Evolutionary conservation across 2,329 filamentous ascomycete genomes (phyloP).

Genomic region (Diplodia seriata): DNA sequence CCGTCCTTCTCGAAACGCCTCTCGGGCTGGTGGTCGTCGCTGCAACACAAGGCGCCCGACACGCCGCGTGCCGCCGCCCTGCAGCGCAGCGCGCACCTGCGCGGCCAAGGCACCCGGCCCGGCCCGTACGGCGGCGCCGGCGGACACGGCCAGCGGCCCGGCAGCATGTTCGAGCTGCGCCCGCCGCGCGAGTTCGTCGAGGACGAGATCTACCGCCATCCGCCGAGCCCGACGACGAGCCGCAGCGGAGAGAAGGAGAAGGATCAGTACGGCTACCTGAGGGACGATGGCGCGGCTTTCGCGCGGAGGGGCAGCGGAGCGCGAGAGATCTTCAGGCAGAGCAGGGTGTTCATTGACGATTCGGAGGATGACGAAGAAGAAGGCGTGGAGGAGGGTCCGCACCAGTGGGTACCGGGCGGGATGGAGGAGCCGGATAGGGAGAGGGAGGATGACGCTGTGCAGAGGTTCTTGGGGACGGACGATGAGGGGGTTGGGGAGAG

Average conservation of each 20-base stretch:
- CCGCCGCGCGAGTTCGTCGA: slow-evolving; percentile 38
- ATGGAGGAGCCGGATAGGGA: slow-evolving; percentile 8
- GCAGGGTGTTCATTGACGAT: slow-evolving; percentile 57
- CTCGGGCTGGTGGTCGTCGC: slow-evolving; percentile 47
- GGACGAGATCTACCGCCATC: slow-evolving; percentile 35
- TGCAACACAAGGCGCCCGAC: slow-evolving; percentile 38
- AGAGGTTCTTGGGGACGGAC: slow-evolving; percentile 22
- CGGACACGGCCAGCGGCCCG: slow-evolving; percentile 43
- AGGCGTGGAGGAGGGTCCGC: not conserved
- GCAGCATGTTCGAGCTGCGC: slow-evolving; percentile 48
- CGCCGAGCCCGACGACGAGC: slow-evolving; percentile 36
- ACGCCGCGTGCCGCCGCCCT: slow-evolving; percentile 13
- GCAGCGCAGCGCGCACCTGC: slow-evolving; percentile 28
- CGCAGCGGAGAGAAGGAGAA: not conserved
- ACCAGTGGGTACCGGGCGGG: not conserved
- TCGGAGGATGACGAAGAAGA: slow-evolving; percentile 24
- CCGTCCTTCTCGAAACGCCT: slow-evolving; percentile 34
- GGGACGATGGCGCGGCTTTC: not conserved
- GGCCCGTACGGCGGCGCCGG: slow-evolving; percentile 34
- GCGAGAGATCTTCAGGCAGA: slow-evolving; percentile 55
- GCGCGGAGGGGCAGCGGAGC: slow-evolving; percentile 13
- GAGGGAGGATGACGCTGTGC: slow-evolving; percentile 19
- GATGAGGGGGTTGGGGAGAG: slow-evolving; percentile 6
- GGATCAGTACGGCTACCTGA: slow-evolving; percentile 41
- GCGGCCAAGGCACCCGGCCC: not conserved